Base-by-base conservation (phyloP, 768 basidiomycete species). In the Gautieria morchelliformis region DNA sequence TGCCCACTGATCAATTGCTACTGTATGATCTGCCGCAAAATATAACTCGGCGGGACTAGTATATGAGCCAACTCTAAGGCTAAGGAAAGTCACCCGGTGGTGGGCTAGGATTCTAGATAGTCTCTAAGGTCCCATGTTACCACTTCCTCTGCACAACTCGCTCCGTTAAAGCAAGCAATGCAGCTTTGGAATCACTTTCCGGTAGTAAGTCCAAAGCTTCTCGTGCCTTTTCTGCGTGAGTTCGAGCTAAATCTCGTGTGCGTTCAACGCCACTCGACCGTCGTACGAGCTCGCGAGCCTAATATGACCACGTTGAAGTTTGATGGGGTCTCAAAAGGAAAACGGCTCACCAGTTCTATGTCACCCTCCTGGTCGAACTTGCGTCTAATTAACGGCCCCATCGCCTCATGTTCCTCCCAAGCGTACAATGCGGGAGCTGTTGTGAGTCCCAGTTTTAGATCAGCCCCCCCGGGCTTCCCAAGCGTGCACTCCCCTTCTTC, bases 391-490 rank as follows among this genome's bases (percentile, higher is more conserved):
- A 96, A 71, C 2, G 83, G 80, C 24, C 82, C 81, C 66, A 97
- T 70, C 1, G 64, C 61, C 62, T 83, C 81, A 66, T 88, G 78
- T 66, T 93, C 84, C 68, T 93, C 89, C 69, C 85, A 87, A 19
- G 94, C 93, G 65, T 86, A 95, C 37, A 96, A 70, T 1, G 83
- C 81, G 0, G 93, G 93, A 2, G 84, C 93, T 0, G 89, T 91
- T 5, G 96, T 89, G 56, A 93, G 76, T 0, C 91, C 90, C 0
- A 93, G 72, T 55, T 84, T 81, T 15, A 93, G 75, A 67, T 93
- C 92, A 1, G 91, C 87, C 17, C 89, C 89, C 0, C 85, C 84
- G 0, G 96, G 96, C 73, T 98, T 98, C 37, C 95, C 95, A 12
- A 98, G 80, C 0, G 85, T 74, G 0, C 75, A 70, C 5, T 82